Conservation (phyloP, 169 alveolate species). For the Plasmodium gonderi region DNA sequence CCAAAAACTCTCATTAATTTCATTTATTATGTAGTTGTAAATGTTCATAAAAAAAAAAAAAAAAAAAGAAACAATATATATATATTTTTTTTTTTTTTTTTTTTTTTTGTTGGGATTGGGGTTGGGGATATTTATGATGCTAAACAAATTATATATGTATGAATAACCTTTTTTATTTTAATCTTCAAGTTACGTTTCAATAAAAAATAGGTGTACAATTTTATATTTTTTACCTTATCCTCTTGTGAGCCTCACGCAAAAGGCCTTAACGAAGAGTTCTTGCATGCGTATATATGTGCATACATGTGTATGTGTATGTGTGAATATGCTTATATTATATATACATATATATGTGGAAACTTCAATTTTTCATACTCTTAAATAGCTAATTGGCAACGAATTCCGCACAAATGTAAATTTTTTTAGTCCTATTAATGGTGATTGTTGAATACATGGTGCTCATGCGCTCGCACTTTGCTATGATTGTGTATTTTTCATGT, state of each 20-base stretch:
- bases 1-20: conserved; percentile 73
- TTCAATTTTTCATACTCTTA: background rate
- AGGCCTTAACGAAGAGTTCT: background rate
- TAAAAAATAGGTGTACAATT: background rate
- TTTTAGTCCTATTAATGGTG: no score
- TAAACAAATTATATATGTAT: background rate
- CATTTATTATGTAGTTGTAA: background rate
- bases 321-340: background rate
- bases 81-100: background rate
- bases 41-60: conserved; percentile 8
- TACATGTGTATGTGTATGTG: background rate
- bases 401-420: no score
- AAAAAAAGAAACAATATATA: background rate
- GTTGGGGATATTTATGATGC: background rate
- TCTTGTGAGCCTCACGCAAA: background rate
- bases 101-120: background rate
- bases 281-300: background rate
- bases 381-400: background rate
- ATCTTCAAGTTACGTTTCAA: background rate
- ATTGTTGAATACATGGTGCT: no score
- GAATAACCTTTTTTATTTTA: background rate
- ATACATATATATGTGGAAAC: background rate
- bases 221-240: background rate
- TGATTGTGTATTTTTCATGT: background rate
- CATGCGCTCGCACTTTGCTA: background rate